These are phyloP conservation scores for Ophidiomyces ophidiicola DNA, from an alignment of 2,329 filamentous ascomycete genomes.

Conservation along the genomic window DNA sequence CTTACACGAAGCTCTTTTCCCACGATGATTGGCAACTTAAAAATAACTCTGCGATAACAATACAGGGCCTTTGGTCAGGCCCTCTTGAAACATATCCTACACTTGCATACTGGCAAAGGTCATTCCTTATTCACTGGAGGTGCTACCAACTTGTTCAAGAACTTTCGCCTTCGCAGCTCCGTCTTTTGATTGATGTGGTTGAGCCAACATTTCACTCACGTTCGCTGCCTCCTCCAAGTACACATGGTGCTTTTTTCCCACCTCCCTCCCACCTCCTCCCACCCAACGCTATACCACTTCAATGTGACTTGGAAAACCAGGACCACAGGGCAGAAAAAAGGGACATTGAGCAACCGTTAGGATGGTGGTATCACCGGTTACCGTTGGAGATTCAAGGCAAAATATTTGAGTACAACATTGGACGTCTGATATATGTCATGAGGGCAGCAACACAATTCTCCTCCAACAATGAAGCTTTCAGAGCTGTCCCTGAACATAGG, in stretches of 20 bases:
- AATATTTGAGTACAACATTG: slow-evolving; percentile 12
- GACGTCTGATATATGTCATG: slow-evolving; percentile 12
- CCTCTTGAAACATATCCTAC: slow-evolving; percentile 3
- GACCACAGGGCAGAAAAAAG: neutral
- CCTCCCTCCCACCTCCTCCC: neutral
- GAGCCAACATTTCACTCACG: slow-evolving; percentile 10
- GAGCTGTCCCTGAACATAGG: slow-evolving; percentile 3
- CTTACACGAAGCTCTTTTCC: slow-evolving; percentile 5
- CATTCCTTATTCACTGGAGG: slow-evolving; percentile 10
- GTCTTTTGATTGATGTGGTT: slow-evolving; percentile 8
- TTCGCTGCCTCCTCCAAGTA: neutral
- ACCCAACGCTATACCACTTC: neutral
- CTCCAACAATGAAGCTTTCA: neutral
- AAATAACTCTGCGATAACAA: neutral
- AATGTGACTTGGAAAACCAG: neutral
- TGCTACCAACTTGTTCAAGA: slow-evolving; percentile 6
- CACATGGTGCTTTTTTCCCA: slow-evolving; percentile 8
- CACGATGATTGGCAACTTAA: neutral
- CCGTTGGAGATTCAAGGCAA: slow-evolving; percentile 6
- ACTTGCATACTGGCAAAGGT: slow-evolving; percentile 4
- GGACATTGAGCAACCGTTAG: neutral
- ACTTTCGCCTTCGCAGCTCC: slow-evolving; percentile 5
- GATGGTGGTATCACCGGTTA: too few relatives aligned
- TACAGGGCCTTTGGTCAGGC: neutral
- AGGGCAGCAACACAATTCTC: slow-evolving; percentile 10